Percentiles rank a stretch among this genome's conserved stretches.
phyloP scores from a whole-genome alignment of 768 basidiomycete genomes.

The Roridomyces roridus region DNA sequence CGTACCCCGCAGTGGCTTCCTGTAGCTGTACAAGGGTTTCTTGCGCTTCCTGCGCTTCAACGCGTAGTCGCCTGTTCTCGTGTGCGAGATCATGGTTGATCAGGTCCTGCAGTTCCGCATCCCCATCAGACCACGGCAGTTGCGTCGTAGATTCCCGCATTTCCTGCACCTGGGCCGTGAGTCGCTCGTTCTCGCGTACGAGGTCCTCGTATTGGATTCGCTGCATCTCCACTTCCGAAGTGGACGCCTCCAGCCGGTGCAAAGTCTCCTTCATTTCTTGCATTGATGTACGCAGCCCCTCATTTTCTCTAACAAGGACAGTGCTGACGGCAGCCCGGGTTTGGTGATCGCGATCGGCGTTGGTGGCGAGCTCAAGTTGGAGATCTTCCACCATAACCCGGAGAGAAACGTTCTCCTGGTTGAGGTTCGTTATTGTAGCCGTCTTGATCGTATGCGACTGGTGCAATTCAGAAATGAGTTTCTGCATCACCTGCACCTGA shows the following conservation, averaged over 20 bases:
- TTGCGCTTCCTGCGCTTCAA: constrained; percentile 17
- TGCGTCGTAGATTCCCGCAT: constrained; percentile 27
- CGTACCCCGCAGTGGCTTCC: constrained; percentile 9
- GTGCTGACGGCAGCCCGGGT: constrained; percentile 9
- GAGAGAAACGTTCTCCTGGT: constrained; percentile 20
- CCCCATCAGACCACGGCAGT: constrained; percentile 25
- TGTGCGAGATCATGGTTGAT: constrained; percentile 24
- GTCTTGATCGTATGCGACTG: constrained; percentile 12
- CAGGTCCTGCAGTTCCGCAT: constrained; percentile 23
- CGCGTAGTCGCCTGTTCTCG: constrained; percentile 17
- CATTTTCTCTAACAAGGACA: constrained; percentile 22
- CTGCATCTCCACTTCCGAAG: constrained; percentile 22
- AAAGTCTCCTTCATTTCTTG: constrained; percentile 5
- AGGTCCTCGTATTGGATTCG: constrained; percentile 22
- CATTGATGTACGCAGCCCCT: constrained; percentile 11
- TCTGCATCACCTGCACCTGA: constrained; percentile 14
- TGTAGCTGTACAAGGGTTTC: constrained; percentile 18
- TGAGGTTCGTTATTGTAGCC: constrained; percentile 4
- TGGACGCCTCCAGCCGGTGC: constrained; percentile 10
- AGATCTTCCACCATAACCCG: constrained; percentile 23
- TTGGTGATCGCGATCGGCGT: not conserved
- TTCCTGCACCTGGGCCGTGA: constrained; percentile 9
- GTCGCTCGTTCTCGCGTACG: constrained; percentile 21
- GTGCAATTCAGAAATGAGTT: constrained; percentile 13
- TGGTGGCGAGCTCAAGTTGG: constrained; percentile 2